phyloP scores from a whole-genome alignment of 306 rosid species.

The Calophaca sinica region DNA sequence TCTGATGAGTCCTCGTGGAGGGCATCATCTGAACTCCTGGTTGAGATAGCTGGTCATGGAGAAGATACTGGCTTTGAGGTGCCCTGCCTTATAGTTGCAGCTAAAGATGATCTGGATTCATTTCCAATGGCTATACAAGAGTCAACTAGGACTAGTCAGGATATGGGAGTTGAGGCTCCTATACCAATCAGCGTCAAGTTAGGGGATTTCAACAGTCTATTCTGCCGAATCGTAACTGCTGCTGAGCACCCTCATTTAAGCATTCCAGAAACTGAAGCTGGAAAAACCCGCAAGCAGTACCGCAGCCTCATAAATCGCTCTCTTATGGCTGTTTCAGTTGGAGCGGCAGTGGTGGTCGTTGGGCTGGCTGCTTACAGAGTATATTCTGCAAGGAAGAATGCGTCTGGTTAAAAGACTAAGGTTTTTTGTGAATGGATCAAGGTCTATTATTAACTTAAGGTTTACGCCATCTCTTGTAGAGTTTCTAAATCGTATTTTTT shows the following conservation, averaged over 20 bases:
- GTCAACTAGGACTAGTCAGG: constrained; percentile 86
- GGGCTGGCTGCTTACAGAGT: constrained; percentile 90
- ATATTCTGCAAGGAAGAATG: constrained; percentile 72
- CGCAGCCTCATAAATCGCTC: constrained; percentile 76
- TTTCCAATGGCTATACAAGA: constrained; percentile 90
- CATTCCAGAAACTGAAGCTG: constrained; percentile 95
- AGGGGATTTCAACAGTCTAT: constrained; percentile 70
- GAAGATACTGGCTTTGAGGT: constrained; percentile 95
- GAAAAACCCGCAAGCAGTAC: constrained; percentile 87
- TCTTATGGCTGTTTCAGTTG: constrained; percentile 83
- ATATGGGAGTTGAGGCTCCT: constrained; percentile 92
- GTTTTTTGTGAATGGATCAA: neutral
- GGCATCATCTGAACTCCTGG: constrained; percentile 77
- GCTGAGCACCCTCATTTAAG: constrained; percentile 94
- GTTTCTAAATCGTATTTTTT: too few relatives aligned
- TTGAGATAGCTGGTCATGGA: constrained; percentile 91
- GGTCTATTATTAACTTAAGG: too few relatives aligned
- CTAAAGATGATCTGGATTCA: constrained; percentile 91
- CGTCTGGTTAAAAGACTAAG: constrained; percentile 59
- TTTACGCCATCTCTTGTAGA: too few relatives aligned
- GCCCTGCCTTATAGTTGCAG: constrained; percentile 98
- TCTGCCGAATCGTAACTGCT: constrained; percentile 73
- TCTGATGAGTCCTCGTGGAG: constrained; percentile 88
- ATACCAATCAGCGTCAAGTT: constrained; percentile 79
- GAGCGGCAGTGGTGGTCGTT: constrained; percentile 82